Conservation (phyloP, 495 filamentous ascomycete species). For the Chaetomidium leptoderma region DNA sequence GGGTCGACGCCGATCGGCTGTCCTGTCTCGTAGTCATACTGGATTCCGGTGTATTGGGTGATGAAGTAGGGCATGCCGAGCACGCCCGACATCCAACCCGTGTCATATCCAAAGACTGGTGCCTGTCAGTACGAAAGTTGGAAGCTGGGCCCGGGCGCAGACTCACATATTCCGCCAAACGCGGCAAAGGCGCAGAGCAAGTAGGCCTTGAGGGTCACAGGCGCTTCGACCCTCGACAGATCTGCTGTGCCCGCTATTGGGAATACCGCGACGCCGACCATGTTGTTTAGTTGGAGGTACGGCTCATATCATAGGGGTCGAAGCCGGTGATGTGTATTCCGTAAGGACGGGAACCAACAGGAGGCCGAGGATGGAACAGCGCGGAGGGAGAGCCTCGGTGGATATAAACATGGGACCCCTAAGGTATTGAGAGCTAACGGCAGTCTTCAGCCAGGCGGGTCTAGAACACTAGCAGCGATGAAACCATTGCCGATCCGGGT, state of each 20-base stretch:
- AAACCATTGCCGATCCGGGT: background rate
- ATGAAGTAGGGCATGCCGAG: slow-evolving; percentile 53
- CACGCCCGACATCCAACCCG: slow-evolving; percentile 61
- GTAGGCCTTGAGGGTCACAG: slow-evolving; percentile 61
- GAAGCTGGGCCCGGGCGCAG: background rate
- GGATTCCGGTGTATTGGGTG: slow-evolving; percentile 60
- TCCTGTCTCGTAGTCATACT: slow-evolving; percentile 50
- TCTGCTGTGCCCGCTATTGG: slow-evolving; percentile 39
- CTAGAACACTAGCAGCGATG: background rate
- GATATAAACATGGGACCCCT: background rate
- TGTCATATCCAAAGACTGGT: slow-evolving; percentile 58
- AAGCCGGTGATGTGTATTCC: background rate
- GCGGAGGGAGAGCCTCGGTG: background rate
- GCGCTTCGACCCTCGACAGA: slow-evolving; percentile 55
- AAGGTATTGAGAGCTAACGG: background rate
- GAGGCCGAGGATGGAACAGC: background rate
- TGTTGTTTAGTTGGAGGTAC: slow-evolving; percentile 2
- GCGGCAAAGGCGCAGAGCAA: slow-evolving; percentile 39
- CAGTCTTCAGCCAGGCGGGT: too few species aligned
- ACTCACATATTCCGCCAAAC: slow-evolving; percentile 10
- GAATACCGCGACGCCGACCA: slow-evolving; percentile 23
- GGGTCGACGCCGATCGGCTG: slow-evolving; percentile 34
- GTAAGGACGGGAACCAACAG: background rate
- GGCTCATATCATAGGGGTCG: background rate
- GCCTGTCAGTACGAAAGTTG: background rate